Evolutionary conservation across 139 green algal species (phyloP).

Genomic region (Chlorella sp.): DNA sequence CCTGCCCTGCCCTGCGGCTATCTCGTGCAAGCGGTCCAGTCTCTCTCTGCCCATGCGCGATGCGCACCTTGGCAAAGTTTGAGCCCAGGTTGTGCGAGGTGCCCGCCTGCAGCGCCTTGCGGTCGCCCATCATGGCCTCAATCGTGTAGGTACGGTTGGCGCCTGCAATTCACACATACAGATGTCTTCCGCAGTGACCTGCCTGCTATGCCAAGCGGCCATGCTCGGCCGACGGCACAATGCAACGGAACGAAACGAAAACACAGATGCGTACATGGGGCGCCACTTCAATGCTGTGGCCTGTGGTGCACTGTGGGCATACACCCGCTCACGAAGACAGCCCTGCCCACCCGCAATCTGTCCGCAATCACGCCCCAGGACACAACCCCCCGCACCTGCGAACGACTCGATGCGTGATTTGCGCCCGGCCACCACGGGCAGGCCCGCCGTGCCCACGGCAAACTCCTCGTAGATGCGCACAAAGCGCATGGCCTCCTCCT

Average conservation of each 20-base stretch:
- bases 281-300: too few relatives aligned
- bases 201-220: not conserved
- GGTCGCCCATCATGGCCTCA: slow-evolving; percentile 98
- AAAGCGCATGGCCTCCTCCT: slow-evolving; percentile 76
- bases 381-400: slow-evolving; percentile 32
- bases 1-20: too few relatives aligned
- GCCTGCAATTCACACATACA: slow-evolving; percentile 35
- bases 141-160: slow-evolving; percentile 96
- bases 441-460: slow-evolving; percentile 62
- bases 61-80: slow-evolving; percentile 87
- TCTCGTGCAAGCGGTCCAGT: too few relatives aligned
- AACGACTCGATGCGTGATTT: slow-evolving; percentile 91
- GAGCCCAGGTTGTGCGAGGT: slow-evolving; percentile 95
- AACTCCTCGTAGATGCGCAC: slow-evolving; percentile 59
- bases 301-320: too few relatives aligned
- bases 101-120: slow-evolving; percentile 82
- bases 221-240: not conserved
- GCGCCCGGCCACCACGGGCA: slow-evolving; percentile 89
- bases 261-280: too few relatives aligned
- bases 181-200: not conserved
- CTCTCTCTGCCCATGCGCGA: too few relatives aligned
- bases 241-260: too few relatives aligned
- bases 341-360: too few relatives aligned
- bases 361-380: not conserved
- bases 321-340: too few relatives aligned